These are phyloP conservation scores for Lepidium aucheri DNA, from an alignment of 345 rosid genomes.

Conservation along the genomic window DNA sequence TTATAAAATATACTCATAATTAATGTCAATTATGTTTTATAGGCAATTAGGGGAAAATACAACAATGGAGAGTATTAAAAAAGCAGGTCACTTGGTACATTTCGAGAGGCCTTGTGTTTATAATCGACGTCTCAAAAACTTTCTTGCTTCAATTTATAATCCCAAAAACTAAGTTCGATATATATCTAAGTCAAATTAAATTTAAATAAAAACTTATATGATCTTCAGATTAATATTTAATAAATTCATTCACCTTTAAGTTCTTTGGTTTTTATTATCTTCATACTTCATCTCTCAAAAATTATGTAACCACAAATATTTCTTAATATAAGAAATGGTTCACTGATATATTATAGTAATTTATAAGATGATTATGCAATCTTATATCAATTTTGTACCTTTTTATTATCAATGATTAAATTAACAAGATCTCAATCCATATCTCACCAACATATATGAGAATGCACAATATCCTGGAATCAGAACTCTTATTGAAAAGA, in stretches of 20 bases:
- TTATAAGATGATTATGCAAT: not conserved
- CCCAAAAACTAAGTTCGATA: conserved; percentile 5
- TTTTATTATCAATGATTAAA: not conserved
- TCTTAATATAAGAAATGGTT: not conserved
- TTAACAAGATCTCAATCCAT: too few species aligned
- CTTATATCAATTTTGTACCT: not conserved
- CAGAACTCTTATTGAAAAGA: too few species aligned
- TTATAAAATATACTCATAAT: too few species aligned
- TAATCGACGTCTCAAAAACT: conserved; percentile 54
- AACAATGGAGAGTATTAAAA: conserved; percentile 53
- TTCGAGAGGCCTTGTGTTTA: conserved; percentile 82
- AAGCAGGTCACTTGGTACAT: conserved; percentile 78
- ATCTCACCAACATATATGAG: too few species aligned
- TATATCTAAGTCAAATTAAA: not conserved
- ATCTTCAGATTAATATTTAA: not conserved
- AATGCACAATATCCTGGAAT: too few species aligned
- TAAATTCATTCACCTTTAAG: not conserved
- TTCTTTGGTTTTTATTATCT: not conserved
- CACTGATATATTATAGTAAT: not conserved
- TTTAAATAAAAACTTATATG: not conserved
- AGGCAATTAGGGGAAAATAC: conserved; percentile 76
- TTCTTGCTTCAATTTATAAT: conserved; percentile 44
- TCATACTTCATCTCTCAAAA: not conserved
- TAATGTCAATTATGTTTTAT: conserved; percentile 10
- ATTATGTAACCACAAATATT: not conserved